A percentile compares a stretch with the other conserved stretches of the same genome.
phyloP scores from a whole-genome alignment of 2,329 filamentous ascomycete species.

The Penicillium verrucosum region DNA sequence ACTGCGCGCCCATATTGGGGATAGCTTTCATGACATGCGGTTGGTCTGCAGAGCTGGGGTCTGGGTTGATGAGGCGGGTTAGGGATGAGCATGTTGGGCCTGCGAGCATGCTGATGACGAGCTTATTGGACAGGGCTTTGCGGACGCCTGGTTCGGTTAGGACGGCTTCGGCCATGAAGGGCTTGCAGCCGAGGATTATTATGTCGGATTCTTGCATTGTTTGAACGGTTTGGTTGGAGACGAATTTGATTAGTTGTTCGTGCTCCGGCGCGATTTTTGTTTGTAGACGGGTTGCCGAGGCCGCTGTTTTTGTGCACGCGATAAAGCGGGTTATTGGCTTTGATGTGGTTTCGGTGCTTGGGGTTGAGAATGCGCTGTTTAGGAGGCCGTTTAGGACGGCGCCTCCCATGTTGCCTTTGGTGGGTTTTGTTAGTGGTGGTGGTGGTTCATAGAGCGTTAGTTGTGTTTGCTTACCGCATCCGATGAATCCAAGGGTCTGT shows the following conservation, averaged over 20 bases:
- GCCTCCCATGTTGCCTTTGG: constrained; percentile 38
- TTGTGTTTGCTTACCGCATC: constrained; percentile 15
- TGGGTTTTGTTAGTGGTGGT: constrained; percentile 3
- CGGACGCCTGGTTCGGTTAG: constrained; percentile 37
- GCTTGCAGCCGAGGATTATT: constrained; percentile 48
- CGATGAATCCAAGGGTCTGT: constrained; percentile 19
- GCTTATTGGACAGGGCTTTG: constrained; percentile 43
- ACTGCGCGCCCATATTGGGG: constrained; percentile 46
- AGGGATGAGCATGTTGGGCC: constrained; percentile 41
- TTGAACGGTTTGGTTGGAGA: constrained; percentile 34
- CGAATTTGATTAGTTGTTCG: constrained; percentile 31
- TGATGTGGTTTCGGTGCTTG: neutral
- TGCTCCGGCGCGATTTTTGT: constrained; percentile 28
- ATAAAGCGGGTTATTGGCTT: constrained; percentile 31
- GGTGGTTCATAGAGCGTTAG: neutral
- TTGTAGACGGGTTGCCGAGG: constrained; percentile 35
- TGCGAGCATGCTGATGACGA: constrained; percentile 51
- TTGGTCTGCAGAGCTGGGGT: neutral
- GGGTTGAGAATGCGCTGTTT: constrained; percentile 17
- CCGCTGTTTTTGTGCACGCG: constrained; percentile 41
- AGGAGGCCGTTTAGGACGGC: constrained; percentile 37
- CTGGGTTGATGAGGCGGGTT: constrained; percentile 13
- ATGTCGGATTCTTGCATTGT: constrained; percentile 39
- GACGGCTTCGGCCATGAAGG: constrained; percentile 41
- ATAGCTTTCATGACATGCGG: constrained; percentile 41